Conservation (phyloP, 148 eudicot species). For the Arctostaphylos glauca region DNA sequence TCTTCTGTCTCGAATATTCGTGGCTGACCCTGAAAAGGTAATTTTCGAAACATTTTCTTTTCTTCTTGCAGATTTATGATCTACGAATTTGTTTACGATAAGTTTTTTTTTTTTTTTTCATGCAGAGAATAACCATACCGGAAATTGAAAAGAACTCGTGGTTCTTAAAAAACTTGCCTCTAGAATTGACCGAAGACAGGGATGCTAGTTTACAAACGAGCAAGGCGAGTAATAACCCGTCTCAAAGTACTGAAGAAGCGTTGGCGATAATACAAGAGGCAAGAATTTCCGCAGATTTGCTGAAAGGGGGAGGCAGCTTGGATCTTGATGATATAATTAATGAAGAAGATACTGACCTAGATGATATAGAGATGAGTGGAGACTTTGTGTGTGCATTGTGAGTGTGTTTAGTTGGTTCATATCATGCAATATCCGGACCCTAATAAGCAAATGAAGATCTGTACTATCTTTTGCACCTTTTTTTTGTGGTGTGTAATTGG, state of each 20-base stretch:
- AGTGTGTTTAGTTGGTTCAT: not conserved
- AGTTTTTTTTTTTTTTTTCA: too few relatives aligned
- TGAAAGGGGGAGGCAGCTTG: conserved; percentile 40
- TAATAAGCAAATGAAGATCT: too few relatives aligned
- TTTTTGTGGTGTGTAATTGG: too few relatives aligned
- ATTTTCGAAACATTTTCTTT: not conserved
- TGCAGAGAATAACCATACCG: conserved; percentile 81
- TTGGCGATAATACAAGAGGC: conserved; percentile 67
- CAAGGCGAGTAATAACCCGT: conserved; percentile 40
- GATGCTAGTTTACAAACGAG: conserved; percentile 34
- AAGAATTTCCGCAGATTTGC: conserved; percentile 31
- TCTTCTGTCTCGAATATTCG: conserved; percentile 70
- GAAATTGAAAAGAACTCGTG: conserved; percentile 79
- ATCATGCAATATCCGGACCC: too few relatives aligned
- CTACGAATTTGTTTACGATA: not conserved
- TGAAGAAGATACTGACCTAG: conserved; percentile 66
- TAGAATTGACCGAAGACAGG: conserved; percentile 63
- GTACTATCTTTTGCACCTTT: too few relatives aligned
- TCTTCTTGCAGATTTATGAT: not conserved
- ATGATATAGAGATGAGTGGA: conserved; percentile 59
- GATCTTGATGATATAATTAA: conserved; percentile 56
- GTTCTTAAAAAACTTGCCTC: conserved; percentile 75
- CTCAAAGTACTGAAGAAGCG: conserved; percentile 59
- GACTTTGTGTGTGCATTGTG: conserved; percentile 51
- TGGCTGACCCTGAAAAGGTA: conserved; percentile 75